phyloP scores from a whole-genome alignment of 2,329 filamentous ascomycete genomes.

The Orbilia blumenaviensis region DNA sequence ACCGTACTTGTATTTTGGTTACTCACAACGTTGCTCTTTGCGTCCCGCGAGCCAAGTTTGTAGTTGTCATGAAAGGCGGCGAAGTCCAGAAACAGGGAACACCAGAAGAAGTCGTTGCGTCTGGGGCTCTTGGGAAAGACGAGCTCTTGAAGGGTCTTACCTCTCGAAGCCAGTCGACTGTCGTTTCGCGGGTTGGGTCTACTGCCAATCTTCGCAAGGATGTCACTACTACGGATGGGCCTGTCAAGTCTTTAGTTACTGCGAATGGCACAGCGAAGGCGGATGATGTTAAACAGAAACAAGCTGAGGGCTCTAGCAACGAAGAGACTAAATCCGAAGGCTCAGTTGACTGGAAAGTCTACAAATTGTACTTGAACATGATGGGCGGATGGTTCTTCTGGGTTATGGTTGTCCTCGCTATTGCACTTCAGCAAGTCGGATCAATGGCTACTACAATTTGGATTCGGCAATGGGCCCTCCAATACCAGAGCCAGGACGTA shows the following conservation, averaged over 20 bases:
- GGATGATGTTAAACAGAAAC: constrained; percentile 64
- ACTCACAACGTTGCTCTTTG: constrained; percentile 95
- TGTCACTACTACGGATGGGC: constrained; percentile 13
- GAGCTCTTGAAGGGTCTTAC: constrained; percentile 60
- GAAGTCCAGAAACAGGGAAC: constrained; percentile 79
- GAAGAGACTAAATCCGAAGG: constrained; percentile 83
- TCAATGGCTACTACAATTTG: constrained; percentile 90
- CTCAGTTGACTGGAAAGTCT: constrained; percentile 85
- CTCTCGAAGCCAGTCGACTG: constrained; percentile 74
- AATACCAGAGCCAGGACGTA: constrained; percentile 44
- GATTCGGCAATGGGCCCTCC: constrained; percentile 77
- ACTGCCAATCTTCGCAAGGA: constrained; percentile 32
- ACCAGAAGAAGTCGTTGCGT: constrained; percentile 78
- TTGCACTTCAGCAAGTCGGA: constrained; percentile 82
- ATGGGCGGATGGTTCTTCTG: constrained; percentile 99
- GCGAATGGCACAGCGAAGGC: constrained; percentile 59
- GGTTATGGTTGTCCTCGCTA: constrained; percentile 77
- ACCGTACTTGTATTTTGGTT: constrained; percentile 90
- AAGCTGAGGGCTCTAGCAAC: constrained; percentile 63
- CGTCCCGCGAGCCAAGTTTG: constrained; percentile 79
- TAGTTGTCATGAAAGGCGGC: constrained; percentile 88
- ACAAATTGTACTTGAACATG: constrained; percentile 81
- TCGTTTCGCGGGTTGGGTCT: constrained; percentile 70
- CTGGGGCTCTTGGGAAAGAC: constrained; percentile 90
- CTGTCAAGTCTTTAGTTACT: constrained; percentile 36